A percentile compares a stretch with the other conserved stretches of the same genome.
Conservation (phyloP, 2,329 filamentous ascomycete genomes). For the Colletotrichum chlorophyti region DNA sequence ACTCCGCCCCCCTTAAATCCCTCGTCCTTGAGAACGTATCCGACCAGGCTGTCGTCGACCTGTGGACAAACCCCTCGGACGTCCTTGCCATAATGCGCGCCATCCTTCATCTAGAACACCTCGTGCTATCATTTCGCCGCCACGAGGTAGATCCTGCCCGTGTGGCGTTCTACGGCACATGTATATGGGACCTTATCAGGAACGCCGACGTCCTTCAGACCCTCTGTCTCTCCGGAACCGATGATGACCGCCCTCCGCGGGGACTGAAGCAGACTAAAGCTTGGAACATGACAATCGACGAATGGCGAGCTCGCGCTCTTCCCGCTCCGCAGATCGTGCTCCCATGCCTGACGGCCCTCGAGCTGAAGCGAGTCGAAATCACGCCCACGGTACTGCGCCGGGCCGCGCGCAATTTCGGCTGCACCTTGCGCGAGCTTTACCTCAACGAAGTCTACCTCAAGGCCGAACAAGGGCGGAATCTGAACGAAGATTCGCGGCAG, state of each 20-base stretch:
- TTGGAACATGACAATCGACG: constrained; percentile 42
- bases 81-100: constrained; percentile 54
- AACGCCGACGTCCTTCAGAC: constrained; percentile 52
- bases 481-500: constrained; percentile 40
- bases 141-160: constrained; percentile 45
- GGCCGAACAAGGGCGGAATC: constrained; percentile 42
- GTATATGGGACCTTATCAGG: constrained; percentile 57
- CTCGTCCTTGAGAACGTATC: constrained; percentile 59
- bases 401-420: constrained; percentile 42
- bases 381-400: constrained; percentile 42
- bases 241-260: constrained; percentile 45
- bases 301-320: constrained; percentile 48
- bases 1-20: constrained; percentile 48
- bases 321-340: constrained; percentile 44
- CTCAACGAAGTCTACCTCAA: constrained; percentile 54
- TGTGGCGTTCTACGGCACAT: constrained; percentile 45
- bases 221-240: constrained; percentile 55
- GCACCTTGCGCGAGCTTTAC: constrained; percentile 51
- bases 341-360: constrained; percentile 48
- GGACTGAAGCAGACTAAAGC: constrained; percentile 46
- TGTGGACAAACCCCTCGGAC: constrained; percentile 60
- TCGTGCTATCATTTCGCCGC: constrained; percentile 54
- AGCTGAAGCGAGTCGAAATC: constrained; percentile 51
- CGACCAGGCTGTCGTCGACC: constrained; percentile 52
- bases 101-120: constrained; percentile 48